phyloP scores from a whole-genome alignment of 345 rosid species.

The Syzygium aromaticum region DNA sequence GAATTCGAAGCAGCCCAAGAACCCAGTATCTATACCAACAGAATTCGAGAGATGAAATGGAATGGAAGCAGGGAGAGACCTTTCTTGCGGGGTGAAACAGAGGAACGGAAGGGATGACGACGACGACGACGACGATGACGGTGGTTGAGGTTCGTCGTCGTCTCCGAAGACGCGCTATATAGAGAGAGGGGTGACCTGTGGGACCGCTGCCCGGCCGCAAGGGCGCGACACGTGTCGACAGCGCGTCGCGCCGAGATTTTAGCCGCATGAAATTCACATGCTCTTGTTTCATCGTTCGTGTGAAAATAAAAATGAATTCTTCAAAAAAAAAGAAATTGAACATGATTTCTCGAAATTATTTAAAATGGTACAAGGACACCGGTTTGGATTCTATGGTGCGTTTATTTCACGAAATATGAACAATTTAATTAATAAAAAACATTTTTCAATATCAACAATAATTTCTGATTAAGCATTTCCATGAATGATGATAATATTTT shows the following conservation, averaged over 20 bases:
- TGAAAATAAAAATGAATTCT: background rate
- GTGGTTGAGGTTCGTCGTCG: background rate
- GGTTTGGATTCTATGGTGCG: background rate
- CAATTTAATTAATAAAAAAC: background rate
- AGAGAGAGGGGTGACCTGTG: background rate
- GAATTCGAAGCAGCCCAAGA: background rate
- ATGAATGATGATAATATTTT: rapidly evolving
- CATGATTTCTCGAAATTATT: background rate
- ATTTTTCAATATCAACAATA: rapidly evolving
- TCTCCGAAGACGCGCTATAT: background rate
- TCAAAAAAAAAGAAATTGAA: background rate
- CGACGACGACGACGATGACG: background rate
- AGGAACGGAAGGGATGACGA: background rate
- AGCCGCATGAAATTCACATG: background rate
- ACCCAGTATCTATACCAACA: background rate
- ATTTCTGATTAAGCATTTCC: background rate
- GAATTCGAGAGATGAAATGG: background rate
- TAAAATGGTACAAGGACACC: background rate
- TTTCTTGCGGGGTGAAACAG: background rate
- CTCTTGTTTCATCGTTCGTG: background rate
- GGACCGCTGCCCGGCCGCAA: background rate
- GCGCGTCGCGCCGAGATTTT: background rate
- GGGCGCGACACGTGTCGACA: background rate
- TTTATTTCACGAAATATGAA: background rate
- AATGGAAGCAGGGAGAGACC: background rate